Conservation (phyloP, 352 stramenopile species). For the Phytophthora aleatoria region DNA sequence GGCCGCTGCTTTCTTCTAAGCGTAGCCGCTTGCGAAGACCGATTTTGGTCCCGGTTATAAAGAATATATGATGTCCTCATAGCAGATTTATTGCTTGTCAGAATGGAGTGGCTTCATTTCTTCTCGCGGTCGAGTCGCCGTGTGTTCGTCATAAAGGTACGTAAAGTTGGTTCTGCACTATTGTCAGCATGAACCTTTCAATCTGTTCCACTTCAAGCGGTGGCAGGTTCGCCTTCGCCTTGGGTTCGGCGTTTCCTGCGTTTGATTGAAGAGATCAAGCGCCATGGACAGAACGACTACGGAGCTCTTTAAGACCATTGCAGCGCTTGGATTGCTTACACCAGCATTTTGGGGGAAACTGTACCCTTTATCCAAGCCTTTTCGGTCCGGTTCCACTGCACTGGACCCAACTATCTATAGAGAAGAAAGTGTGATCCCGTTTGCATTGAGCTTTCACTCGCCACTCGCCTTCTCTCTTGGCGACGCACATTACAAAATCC, state of each 20-base stretch:
- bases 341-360: neutral
- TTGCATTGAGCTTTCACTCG: neutral
- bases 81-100: constrained; percentile 7
- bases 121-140: too few species aligned
- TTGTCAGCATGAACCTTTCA: neutral
- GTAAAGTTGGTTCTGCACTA: neutral
- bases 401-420: constrained; percentile 13
- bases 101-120: too few species aligned
- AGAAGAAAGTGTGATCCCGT: neutral
- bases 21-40: constrained; percentile 11
- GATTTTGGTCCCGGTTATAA: constrained; percentile 24
- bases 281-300: neutral
- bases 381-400: constrained; percentile 1
- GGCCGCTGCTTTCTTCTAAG: constrained; percentile 38
- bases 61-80: constrained; percentile 25
- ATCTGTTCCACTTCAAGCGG: too few species aligned
- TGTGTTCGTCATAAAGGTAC: neutral
- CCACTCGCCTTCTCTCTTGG: neutral
- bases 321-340: neutral
- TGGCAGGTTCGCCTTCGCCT: neutral
- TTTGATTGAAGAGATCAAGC: too few species aligned
- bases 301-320: too few species aligned
- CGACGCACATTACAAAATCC: neutral
- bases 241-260: too few species aligned
- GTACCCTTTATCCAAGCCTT: constrained; percentile 9